Evolutionary conservation across 345 rosid species (phyloP).

Genomic region (Carallia brachiata): DNA sequence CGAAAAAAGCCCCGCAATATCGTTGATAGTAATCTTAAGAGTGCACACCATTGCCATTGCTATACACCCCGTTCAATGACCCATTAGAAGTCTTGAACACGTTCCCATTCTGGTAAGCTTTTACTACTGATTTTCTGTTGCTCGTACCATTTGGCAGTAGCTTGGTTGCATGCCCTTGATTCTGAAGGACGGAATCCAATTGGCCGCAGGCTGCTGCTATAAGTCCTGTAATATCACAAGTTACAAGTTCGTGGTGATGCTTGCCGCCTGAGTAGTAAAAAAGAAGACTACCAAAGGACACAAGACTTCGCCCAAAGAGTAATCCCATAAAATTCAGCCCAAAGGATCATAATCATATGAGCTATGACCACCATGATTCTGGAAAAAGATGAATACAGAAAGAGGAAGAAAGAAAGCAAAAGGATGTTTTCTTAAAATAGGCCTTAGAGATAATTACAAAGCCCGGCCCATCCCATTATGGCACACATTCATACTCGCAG

Average conservation of each 20-base stretch:
- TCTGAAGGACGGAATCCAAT: conserved; percentile 42
- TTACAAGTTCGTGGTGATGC: too few relatives aligned
- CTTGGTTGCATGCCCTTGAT: conserved; percentile 32
- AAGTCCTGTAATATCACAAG: conserved; percentile 43
- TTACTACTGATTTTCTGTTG: conserved; percentile 39
- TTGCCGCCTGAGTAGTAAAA: too few relatives aligned
- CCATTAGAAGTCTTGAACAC: conserved; percentile 32
- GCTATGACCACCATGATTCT: not conserved
- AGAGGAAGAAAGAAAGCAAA: not conserved
- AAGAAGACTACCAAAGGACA: too few relatives aligned
- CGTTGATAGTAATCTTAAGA: not conserved
- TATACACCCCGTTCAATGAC: conserved; percentile 38
- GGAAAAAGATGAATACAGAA: not conserved
- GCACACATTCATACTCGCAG: not conserved
- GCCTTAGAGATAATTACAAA: too few relatives aligned
- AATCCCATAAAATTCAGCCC: not conserved
- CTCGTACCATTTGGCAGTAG: conserved; percentile 37
- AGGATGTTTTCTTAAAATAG: not conserved
- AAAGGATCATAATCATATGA: not conserved
- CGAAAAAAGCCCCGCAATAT: conserved; percentile 2
- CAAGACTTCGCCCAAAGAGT: not conserved
- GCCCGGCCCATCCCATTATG: too few relatives aligned
- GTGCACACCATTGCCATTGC: conserved; percentile 57
- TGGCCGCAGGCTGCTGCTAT: conserved; percentile 67
- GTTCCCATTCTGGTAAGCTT: conserved; percentile 48